phyloP scores from a whole-genome alignment of 768 basidiomycete genomes.

The Russula lepida region DNA sequence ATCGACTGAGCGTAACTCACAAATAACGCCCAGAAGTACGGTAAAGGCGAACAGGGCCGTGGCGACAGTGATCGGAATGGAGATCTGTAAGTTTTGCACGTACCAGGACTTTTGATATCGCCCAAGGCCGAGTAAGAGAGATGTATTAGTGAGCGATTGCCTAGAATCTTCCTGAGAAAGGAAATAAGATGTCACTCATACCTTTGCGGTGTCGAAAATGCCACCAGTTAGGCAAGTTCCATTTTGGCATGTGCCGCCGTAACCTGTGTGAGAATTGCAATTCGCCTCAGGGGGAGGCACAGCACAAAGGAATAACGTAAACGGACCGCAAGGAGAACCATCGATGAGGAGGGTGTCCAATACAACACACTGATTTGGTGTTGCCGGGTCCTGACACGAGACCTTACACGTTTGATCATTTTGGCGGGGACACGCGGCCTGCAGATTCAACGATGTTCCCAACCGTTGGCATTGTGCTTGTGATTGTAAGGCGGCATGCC shows the following conservation, averaged over 20 bases:
- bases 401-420: slow-evolving; percentile 66
- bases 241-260: slow-evolving; percentile 57
- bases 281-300: slow-evolving; percentile 15
- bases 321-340: slow-evolving; percentile 76
- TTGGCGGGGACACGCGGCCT: slow-evolving; percentile 53
- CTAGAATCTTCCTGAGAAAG: background rate
- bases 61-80: slow-evolving; percentile 72
- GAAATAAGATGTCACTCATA: slow-evolving; percentile 21
- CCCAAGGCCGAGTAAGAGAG: background rate
- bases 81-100: slow-evolving; percentile 63
- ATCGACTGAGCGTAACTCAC: slow-evolving; percentile 1
- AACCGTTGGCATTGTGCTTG: slow-evolving; percentile 68
- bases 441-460: slow-evolving; percentile 63
- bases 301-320: slow-evolving; percentile 5
- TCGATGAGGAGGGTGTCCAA: slow-evolving; percentile 66
- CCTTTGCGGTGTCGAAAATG: slow-evolving; percentile 54
- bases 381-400: slow-evolving; percentile 66
- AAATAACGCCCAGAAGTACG: slow-evolving; percentile 43
- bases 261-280: slow-evolving; percentile 40
- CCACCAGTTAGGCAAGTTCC: slow-evolving; percentile 56
- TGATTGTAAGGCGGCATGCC: slow-evolving; percentile 3
- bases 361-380: slow-evolving; percentile 53
- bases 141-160: slow-evolving; percentile 4
- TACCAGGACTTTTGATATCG: slow-evolving; percentile 57
- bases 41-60: slow-evolving; percentile 54